Percentiles rank a stretch among this genome's conserved stretches.
Conservation (phyloP, 140 eudicot genomes). For the Bidens hawaiensis region DNA sequence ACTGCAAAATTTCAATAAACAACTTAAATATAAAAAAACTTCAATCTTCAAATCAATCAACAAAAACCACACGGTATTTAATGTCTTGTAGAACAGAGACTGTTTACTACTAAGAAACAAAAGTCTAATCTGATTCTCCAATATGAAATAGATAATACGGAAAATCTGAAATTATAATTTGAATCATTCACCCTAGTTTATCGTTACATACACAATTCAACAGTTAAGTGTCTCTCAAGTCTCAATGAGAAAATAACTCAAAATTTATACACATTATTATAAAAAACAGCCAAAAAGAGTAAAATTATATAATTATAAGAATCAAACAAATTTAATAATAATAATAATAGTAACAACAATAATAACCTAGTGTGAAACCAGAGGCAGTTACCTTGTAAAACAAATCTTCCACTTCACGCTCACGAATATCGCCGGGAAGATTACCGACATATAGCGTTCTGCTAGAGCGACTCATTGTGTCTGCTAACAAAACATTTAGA, state of each 20-base stretch:
- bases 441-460: slow-evolving; percentile 86
- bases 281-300: background rate
- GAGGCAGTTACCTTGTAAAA: slow-evolving; percentile 63
- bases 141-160: background rate
- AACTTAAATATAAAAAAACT: background rate
- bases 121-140: background rate
- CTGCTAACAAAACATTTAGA: slow-evolving; percentile 14
- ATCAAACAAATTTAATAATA: background rate
- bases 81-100: background rate
- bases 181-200: background rate
- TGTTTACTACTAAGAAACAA: background rate
- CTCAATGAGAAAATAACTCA: no score
- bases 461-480: slow-evolving; percentile 81
- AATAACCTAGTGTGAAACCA: background rate
- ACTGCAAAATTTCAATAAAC: slow-evolving; percentile 39
- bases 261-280: background rate
- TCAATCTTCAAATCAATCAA: background rate
- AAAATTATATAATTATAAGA: background rate
- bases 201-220: background rate
- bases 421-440: slow-evolving; percentile 97
- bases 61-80: background rate
- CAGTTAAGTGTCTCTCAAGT: no score
- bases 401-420: slow-evolving; percentile 89
- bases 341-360: no score
- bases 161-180: background rate